Percentiles rank a stretch among this genome's conserved stretches.
phyloP scores from a whole-genome alignment of 805 yeast genomes.

The Kodamaea nitidulidarum region DNA sequence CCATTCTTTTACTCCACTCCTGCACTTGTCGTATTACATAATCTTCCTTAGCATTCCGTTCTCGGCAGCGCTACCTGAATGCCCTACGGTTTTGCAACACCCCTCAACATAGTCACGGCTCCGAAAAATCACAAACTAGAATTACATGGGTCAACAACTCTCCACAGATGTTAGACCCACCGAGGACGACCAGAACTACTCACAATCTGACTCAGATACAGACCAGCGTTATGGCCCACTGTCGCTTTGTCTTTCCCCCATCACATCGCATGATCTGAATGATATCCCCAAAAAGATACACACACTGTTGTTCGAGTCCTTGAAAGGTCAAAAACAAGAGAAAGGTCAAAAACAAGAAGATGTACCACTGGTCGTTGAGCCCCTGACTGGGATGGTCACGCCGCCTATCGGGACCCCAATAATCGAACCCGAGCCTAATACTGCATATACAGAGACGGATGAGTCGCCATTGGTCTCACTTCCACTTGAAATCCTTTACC shows the following conservation, averaged over 20 bases:
- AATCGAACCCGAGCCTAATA: background rate
- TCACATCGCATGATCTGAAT: conserved; percentile 6
- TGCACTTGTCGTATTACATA: no score
- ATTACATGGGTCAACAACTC: conserved; percentile 7
- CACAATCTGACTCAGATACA: conserved; percentile 1
- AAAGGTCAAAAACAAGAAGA: background rate
- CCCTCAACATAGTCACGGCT: background rate
- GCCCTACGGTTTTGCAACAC: conserved; percentile 6
- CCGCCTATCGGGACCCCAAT: conserved; percentile 5
- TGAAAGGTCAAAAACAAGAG: background rate
- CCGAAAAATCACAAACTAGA: conserved; percentile 1
- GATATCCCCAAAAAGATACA: conserved; percentile 2
- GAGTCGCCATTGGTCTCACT: conserved; percentile 24
- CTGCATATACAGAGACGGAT: background rate
- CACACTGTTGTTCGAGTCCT: conserved; percentile 2
- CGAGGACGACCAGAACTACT: background rate
- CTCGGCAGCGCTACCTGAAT: conserved; percentile 1
- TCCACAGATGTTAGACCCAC: conserved; percentile 2
- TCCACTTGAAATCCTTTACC: conserved; percentile 54
- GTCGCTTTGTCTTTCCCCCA: conserved; percentile 9
- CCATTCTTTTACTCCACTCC: no score
- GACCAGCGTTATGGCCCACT: conserved; percentile 8
- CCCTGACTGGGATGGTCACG: conserved; percentile 6
- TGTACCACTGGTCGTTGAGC: conserved; percentile 1
- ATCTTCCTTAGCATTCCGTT: no score